These are phyloP conservation scores for Angomonas deanei DNA, from an alignment of 208 protist genomes.

Conservation along the genomic window DNA sequence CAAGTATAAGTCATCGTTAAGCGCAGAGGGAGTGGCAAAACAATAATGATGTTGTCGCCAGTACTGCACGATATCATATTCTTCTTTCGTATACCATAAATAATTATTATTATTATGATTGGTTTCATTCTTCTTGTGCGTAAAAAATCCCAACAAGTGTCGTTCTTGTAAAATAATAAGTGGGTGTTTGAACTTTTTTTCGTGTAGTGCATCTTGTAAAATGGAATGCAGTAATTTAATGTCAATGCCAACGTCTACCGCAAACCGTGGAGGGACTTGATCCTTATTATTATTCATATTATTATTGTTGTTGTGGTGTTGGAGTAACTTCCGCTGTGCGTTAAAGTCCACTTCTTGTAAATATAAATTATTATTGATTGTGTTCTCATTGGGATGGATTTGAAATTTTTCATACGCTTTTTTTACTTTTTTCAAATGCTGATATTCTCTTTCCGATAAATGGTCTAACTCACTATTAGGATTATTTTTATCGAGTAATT, in stretches of 20 bases:
- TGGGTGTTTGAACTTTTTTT: conserved; percentile 23
- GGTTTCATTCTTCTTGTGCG: too few relatives aligned
- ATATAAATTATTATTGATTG: neutral
- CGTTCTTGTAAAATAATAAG: conserved; percentile 77
- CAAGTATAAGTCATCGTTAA: conserved; percentile 87
- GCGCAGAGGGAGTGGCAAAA: conserved; percentile 56
- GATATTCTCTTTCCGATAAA: neutral
- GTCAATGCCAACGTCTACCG: neutral
- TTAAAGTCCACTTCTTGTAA: neutral
- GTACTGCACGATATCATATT: conserved; percentile 31
- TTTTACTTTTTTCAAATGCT: neutral
- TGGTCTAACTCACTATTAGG: too few relatives aligned
- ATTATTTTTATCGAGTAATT: too few relatives aligned
- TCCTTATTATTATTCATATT: neutral
- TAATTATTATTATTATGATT: too few relatives aligned
- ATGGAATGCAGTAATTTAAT: neutral
- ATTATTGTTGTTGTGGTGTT: neutral
- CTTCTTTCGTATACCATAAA: conserved; percentile 7
- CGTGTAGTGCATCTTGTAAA: neutral
- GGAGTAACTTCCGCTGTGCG: neutral
- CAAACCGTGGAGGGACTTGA: neutral
- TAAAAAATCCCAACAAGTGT: conserved; percentile 28
- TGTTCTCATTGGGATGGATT: neutral
- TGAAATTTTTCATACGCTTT: neutral
- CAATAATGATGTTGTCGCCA: conserved; percentile 40